Evolutionary conservation across 208 protist species (phyloP), one percentile per base, ranked within the genome.

Genomic region (Crithidia expoeki): DNA sequence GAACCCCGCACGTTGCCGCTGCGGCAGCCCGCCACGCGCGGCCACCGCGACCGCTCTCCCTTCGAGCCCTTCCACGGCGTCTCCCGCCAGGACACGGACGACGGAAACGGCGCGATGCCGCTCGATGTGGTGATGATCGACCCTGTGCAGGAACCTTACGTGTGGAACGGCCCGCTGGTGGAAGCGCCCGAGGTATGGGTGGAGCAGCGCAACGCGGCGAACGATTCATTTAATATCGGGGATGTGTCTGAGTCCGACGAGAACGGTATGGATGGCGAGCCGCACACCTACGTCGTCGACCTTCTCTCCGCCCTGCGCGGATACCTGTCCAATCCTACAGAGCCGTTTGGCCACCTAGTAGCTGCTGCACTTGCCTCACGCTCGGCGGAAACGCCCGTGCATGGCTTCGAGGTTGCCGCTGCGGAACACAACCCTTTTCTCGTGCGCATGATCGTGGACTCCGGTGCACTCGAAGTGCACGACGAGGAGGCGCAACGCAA

Each of bases 321-420:
- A 12, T 95, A 95, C 72, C 68, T 74, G 14, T 68, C 68, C n/a
- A 87, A 72, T 65, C 87, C 84, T 11, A 90, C 81, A 25, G 90
- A 93, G 62, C 84, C 77, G 27, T 90, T 88, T 52, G 83, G 78
- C 38, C 86, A 95, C 44, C 79, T 95, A 32, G 90, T 95, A 19
- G 82, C 80, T n/a, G 90, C 90, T 19, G 85, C 87, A 14, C 76
- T 95, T n/a, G 78, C 77, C 49, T 74, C 79, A 34, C 82, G 87
- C 23, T 88, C 82, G 44, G 27, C 28, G 30, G 74, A 86, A 56
- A 69, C 75, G 25, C 90, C 79, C 0, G 90, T 95, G n/a, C 87
- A 75, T 0, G 85, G 74, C 2, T 83, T 70, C 14, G 90, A 95
- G 72, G 28, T 95, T 0, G 69, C 61, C 12, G 85, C 84, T 38